A percentile compares a stretch with the other conserved stretches of the same genome.
phyloP scores from a whole-genome alignment of 208 protist genomes.

The Porcisia deanei region DNA sequence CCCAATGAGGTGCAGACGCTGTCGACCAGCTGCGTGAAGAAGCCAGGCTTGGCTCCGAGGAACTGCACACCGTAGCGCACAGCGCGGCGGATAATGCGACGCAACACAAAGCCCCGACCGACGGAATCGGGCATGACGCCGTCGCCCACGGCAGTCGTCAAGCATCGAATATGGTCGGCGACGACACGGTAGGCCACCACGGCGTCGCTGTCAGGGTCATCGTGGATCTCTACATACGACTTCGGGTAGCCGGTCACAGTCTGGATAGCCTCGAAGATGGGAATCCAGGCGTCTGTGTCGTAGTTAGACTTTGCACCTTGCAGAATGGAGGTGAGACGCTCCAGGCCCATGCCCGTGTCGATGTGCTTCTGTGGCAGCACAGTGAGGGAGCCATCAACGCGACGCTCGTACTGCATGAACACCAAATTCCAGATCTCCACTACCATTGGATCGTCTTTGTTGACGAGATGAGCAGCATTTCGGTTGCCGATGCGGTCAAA shows the following conservation, averaged over 20 bases:
- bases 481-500: constrained; percentile 98
- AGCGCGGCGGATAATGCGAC: constrained; percentile 97
- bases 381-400: constrained; percentile 83
- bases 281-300: constrained; percentile 98
- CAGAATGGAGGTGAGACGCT: constrained; percentile 97
- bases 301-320: constrained; percentile 98
- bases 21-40: constrained; percentile 94
- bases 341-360: constrained; percentile 99
- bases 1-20: constrained; percentile 91
- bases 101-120: constrained; percentile 97
- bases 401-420: constrained; percentile 99
- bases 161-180: constrained; percentile 99
- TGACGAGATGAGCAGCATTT: constrained; percentile 96
- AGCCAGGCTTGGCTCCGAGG: constrained; percentile 91
- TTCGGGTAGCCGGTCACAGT: constrained; percentile 85
- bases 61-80: constrained; percentile 97
- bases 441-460: constrained; percentile 98
- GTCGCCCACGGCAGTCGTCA: constrained; percentile 97
- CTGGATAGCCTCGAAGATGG: constrained; percentile 97
- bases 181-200: constrained; percentile 98
- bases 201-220: constrained; percentile 84
- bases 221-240: constrained; percentile 86
- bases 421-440: constrained; percentile 99
- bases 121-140: constrained; percentile 95
- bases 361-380: constrained; percentile 94